phyloP scores from a whole-genome alignment of 257 asterid genomes.

The Salvia hispanica region DNA sequence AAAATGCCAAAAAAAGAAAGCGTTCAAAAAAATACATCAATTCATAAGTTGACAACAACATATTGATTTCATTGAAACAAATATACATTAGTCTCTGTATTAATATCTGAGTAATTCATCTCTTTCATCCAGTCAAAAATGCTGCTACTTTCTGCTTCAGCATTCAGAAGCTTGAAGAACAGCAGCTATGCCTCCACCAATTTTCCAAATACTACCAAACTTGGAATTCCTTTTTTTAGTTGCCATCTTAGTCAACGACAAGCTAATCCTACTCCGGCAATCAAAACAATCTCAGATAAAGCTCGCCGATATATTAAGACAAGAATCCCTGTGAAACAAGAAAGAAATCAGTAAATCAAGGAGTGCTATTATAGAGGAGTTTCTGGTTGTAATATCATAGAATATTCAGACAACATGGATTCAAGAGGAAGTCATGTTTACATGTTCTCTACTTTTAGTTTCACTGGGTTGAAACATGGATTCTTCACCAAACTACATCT shows the following conservation, averaged over 20 bases:
- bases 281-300: neutral
- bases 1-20: neutral
- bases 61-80: neutral
- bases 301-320: neutral
- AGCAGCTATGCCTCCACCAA: neutral
- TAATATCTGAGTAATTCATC: neutral
- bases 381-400: too few relatives aligned
- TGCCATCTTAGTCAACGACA: neutral
- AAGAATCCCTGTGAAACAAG: conserved; percentile 5
- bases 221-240: neutral
- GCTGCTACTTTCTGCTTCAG: conserved; percentile 5
- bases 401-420: too few relatives aligned
- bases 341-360: neutral
- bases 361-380: too few relatives aligned
- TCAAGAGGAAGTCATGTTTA: too few relatives aligned
- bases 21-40: neutral
- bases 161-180: neutral
- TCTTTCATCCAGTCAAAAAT: conserved; percentile 14
- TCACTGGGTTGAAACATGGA: too few relatives aligned
- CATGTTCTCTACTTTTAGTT: too few relatives aligned
- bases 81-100: conserved; percentile 22
- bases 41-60: neutral
- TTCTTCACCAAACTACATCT: too few relatives aligned
- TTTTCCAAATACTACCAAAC: neutral
- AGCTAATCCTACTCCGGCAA: neutral